Conservation (phyloP, 73 alveolate genomes). For the Paramecium sonneborni region DNA sequence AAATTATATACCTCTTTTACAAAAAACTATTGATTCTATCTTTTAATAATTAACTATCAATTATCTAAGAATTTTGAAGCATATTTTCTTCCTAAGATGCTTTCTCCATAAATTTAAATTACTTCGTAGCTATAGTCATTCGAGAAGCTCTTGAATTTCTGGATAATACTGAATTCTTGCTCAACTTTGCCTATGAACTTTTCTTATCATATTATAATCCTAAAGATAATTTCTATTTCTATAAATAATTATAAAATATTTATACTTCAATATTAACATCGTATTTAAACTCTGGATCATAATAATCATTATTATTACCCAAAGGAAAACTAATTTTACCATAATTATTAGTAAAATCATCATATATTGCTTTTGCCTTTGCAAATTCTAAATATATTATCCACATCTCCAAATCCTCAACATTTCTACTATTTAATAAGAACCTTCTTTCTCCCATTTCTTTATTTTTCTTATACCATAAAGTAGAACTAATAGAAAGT, state of each 20-base stretch:
- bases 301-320: background rate
- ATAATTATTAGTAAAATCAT: conserved; percentile 61
- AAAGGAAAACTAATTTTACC: conserved; percentile 58
- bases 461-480: conserved; percentile 60
- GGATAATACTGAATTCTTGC: background rate
- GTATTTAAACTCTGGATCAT: background rate
- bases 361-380: conserved; percentile 62
- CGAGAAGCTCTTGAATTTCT: conserved; percentile 45
- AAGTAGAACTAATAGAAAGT: conserved; percentile 30
- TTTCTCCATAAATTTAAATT: conserved; percentile 30
- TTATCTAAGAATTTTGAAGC: background rate
- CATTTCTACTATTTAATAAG: background rate
- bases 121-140: background rate
- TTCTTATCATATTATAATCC: background rate
- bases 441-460: conserved; percentile 56
- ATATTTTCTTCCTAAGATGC: background rate
- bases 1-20: background rate
- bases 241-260: background rate
- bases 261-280: conserved; percentile 17
- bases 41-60: conserved; percentile 13
- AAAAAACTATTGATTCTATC: conserved; percentile 48
- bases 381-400: conserved; percentile 63
- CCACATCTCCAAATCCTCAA: conserved; percentile 62
- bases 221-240: background rate
- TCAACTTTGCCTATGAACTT: background rate